phyloP scores from a whole-genome alignment of 768 basidiomycete genomes.

The Psilocybe subaeruginosa region DNA sequence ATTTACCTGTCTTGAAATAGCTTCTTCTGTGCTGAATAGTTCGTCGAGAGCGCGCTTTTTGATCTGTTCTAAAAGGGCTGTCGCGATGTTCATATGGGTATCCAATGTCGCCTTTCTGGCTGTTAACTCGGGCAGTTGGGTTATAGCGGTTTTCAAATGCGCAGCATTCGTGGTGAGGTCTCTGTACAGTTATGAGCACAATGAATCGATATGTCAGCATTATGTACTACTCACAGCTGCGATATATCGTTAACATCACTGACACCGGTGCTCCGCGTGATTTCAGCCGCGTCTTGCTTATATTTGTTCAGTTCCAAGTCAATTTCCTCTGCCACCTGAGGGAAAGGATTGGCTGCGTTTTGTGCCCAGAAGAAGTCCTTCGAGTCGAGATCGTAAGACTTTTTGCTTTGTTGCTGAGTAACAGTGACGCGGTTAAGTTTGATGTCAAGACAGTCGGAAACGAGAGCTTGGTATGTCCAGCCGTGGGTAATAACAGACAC shows the following conservation, averaged over 20 bases:
- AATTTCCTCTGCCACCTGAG: conserved; percentile 97
- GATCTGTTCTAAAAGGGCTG: conserved; percentile 91
- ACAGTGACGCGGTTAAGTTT: conserved; percentile 95
- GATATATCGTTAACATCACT: conserved; percentile 95
- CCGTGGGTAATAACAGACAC: conserved; percentile 94
- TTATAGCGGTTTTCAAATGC: conserved; percentile 96
- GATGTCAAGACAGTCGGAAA: conserved; percentile 97
- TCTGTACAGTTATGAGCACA: conserved; percentile 34
- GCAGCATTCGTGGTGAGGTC: conserved; percentile 93
- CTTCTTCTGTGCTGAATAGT: conserved; percentile 96
- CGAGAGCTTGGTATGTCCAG: conserved; percentile 98
- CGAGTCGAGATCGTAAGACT: conserved; percentile 93
- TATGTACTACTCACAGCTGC: conserved; percentile 68
- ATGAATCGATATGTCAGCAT: background rate
- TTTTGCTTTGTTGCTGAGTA: conserved; percentile 68
- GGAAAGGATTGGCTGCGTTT: conserved; percentile 95
- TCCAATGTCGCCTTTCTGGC: conserved; percentile 96
- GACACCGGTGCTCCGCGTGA: conserved; percentile 94
- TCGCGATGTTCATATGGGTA: conserved; percentile 99
- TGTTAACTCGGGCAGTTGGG: conserved; percentile 93
- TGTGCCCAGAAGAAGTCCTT: conserved; percentile 99
- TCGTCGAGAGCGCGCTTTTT: conserved; percentile 95
- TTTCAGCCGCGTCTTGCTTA: conserved; percentile 95
- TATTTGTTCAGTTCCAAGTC: conserved; percentile 89
- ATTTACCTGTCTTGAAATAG: conserved; percentile 78